These are phyloP conservation scores for Buddleja alternifolia DNA, from an alignment of 257 asterid species.

Conservation along the genomic window DNA sequence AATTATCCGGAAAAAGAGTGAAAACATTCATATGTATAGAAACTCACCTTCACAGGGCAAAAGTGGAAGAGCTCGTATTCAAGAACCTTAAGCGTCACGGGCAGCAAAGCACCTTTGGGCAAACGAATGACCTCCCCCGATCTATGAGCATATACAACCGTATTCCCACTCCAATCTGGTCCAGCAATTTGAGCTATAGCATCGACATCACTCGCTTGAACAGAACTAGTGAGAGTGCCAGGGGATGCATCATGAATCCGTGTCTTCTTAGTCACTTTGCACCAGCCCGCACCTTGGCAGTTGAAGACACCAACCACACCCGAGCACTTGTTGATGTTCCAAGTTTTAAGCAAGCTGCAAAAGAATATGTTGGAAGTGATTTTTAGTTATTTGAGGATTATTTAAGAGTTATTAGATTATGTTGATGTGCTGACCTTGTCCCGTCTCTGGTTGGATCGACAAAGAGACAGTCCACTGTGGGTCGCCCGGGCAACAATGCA, in stretches of 20 bases:
- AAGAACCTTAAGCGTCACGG: conserved; percentile 80
- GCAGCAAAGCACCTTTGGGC: conserved; percentile 78
- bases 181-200: conserved; percentile 67
- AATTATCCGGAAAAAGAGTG: too few species aligned
- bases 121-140: conserved; percentile 64
- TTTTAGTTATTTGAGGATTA: background rate
- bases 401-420: too few species aligned
- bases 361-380: background rate
- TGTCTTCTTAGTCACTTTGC: conserved; percentile 76
- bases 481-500: conserved; percentile 81
- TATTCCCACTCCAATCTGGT: conserved; percentile 79
- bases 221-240: conserved; percentile 81
- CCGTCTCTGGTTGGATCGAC: conserved; percentile 97
- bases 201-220: conserved; percentile 72
- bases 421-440: conserved; percentile 47
- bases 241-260: conserved; percentile 91
- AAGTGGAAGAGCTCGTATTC: conserved; percentile 92
- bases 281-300: conserved; percentile 84
- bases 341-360: conserved; percentile 68
- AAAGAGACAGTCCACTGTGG: conserved; percentile 85
- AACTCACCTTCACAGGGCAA: conserved; percentile 80
- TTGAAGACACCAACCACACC: conserved; percentile 66
- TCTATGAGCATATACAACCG: conserved; percentile 62
- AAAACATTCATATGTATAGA: background rate
- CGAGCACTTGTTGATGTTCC: conserved; percentile 62